Percentiles rank a stretch among this genome's conserved stretches.
Evolutionary conservation across 768 basidiomycete genomes (phyloP).

Genomic region (Xerocomus spinulosus): DNA sequence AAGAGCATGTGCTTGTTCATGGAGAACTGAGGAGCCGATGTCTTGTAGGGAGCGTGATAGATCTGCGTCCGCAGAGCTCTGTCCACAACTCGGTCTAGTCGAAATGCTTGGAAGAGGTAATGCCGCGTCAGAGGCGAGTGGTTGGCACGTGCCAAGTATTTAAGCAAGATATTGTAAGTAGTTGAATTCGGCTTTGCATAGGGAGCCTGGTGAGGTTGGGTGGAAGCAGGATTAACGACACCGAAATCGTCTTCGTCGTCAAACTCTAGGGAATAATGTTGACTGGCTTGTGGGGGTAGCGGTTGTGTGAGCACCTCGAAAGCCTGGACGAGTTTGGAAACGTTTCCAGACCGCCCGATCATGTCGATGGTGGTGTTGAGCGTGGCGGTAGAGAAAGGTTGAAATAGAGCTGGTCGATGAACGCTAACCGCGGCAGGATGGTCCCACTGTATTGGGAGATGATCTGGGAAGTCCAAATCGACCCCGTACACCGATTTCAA

Average conservation of each 20-base stretch:
- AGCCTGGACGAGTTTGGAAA: conserved; percentile 65
- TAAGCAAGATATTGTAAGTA: conserved; percentile 59
- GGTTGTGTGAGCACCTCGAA: conserved; percentile 79
- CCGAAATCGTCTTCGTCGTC: conserved; percentile 63
- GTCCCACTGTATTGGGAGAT: conserved; percentile 38
- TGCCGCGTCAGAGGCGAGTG: conserved; percentile 59
- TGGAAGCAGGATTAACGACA: conserved; percentile 35
- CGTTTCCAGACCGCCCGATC: conserved; percentile 54
- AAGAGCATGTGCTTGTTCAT: conserved; percentile 55
- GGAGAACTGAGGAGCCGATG: conserved; percentile 48
- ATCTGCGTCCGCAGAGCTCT: conserved; percentile 33
- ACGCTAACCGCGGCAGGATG: conserved; percentile 9
- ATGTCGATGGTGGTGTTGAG: conserved; percentile 73
- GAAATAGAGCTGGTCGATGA: conserved; percentile 22
- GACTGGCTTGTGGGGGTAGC: conserved; percentile 47
- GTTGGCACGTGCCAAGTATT: conserved; percentile 46
- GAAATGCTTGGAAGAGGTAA: conserved; percentile 54
- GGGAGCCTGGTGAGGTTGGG: conserved; percentile 33
- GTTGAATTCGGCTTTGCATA: conserved; percentile 60
- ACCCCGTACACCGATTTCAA: conserved; percentile 71
- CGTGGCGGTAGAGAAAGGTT: conserved; percentile 56
- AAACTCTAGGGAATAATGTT: conserved; percentile 48
- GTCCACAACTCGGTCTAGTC: conserved; percentile 37
- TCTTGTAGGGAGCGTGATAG: conserved; percentile 25
- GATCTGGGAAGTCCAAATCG: conserved; percentile 72